phyloP scores from a whole-genome alignment of 2,329 filamentous ascomycete genomes.

The Dactylonectria estremocensis region DNA sequence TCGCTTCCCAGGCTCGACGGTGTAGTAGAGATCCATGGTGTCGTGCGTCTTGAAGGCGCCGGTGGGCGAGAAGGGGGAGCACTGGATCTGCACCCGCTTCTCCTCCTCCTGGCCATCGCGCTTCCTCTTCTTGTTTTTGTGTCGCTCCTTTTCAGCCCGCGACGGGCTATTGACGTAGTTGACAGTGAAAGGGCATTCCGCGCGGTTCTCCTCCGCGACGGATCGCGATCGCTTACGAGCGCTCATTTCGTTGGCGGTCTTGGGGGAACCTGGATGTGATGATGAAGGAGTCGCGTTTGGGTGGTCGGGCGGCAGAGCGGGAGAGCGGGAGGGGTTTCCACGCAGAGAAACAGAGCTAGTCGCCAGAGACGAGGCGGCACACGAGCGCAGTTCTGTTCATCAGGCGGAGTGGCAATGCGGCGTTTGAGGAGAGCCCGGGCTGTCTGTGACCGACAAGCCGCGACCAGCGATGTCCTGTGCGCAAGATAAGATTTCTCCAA shows the following conservation, averaged over 20 bases:
- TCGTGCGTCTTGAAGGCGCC: constrained; percentile 70
- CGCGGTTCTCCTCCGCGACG: constrained; percentile 65
- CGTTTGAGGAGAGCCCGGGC: constrained; percentile 46
- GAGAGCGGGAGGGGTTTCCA: constrained; percentile 46
- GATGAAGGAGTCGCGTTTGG: constrained; percentile 39
- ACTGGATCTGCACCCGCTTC: constrained; percentile 64
- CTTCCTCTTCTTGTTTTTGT: constrained; percentile 64
- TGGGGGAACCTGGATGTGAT: constrained; percentile 36
- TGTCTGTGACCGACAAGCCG: constrained; percentile 50
- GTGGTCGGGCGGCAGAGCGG: constrained; percentile 31
- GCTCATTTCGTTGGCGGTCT: constrained; percentile 45
- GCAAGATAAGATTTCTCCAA: constrained; percentile 45
- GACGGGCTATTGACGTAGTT: constrained; percentile 48
- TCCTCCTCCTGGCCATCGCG: constrained; percentile 63
- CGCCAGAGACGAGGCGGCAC: constrained; percentile 24
- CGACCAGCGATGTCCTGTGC: constrained; percentile 50
- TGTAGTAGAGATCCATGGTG: constrained; percentile 70
- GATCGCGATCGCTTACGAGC: constrained; percentile 68
- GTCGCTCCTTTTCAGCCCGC: constrained; percentile 53
- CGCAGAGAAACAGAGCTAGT: constrained; percentile 37
- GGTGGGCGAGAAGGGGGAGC: constrained; percentile 68
- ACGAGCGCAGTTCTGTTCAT: constrained; percentile 23
- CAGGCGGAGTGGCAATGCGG: constrained; percentile 36
- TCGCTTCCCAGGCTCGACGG: constrained; percentile 66
- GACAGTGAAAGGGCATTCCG: constrained; percentile 70